Conservation (phyloP, 352 stramenopile species). For the Phytophthora lateralis region DNA sequence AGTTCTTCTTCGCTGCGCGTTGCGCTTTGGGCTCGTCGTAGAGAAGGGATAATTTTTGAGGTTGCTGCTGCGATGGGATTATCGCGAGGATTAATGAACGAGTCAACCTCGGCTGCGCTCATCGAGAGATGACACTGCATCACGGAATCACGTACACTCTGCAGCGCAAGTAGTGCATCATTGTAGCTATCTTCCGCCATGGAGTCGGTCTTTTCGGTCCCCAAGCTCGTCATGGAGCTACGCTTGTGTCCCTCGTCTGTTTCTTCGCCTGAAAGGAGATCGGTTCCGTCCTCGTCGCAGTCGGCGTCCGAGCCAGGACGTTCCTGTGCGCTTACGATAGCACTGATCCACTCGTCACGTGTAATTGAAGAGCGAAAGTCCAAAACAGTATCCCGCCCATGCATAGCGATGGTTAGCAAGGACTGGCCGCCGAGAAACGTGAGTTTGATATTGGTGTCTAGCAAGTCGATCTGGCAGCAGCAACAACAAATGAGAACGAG, state of each 20-base stretch:
- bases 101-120: slow-evolving; percentile 37
- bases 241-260: slow-evolving; percentile 24
- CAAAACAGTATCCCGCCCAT: slow-evolving; percentile 51
- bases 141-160: slow-evolving; percentile 69
- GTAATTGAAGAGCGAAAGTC: slow-evolving; percentile 52
- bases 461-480: slow-evolving; percentile 56
- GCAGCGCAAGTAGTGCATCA: slow-evolving; percentile 59
- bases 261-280: slow-evolving; percentile 54
- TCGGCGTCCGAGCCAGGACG: slow-evolving; percentile 33
- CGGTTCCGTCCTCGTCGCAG: slow-evolving; percentile 44
- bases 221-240: slow-evolving; percentile 21
- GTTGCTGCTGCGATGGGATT: slow-evolving; percentile 8
- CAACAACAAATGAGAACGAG: slow-evolving; percentile 1
- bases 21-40: slow-evolving; percentile 37
- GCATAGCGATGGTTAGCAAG: slow-evolving; percentile 54
- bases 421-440: slow-evolving; percentile 69
- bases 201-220: slow-evolving; percentile 25
- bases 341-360: slow-evolving; percentile 67
- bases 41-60: slow-evolving; percentile 23
- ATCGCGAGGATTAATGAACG: slow-evolving; percentile 17
- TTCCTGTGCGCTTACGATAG: slow-evolving; percentile 60
- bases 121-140: slow-evolving; percentile 64
- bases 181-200: slow-evolving; percentile 50
- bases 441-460: slow-evolving; percentile 55
- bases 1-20: slow-evolving; percentile 41